These are phyloP conservation scores for Eutypa lata DNA, from an alignment of 2,329 filamentous ascomycete species.

Conservation along the genomic window DNA sequence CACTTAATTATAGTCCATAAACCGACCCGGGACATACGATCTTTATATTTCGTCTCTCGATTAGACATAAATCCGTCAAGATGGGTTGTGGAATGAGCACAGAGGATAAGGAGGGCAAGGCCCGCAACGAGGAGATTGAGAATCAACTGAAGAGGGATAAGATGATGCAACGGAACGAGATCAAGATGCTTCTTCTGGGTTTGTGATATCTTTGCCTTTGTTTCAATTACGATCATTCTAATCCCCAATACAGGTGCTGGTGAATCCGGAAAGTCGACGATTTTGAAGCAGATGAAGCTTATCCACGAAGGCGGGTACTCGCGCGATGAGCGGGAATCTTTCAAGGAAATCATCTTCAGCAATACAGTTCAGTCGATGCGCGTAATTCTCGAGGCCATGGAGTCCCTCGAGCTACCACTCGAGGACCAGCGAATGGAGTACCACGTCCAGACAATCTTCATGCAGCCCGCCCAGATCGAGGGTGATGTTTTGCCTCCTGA, in stretches of 20 bases:
- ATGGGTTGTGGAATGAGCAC: slow-evolving; percentile 99
- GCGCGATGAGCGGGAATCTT: slow-evolving; percentile 73
- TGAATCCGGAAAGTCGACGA: slow-evolving; percentile 95
- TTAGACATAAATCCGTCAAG: slow-evolving; percentile 48
- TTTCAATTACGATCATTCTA: slow-evolving; percentile 6
- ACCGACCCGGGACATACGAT: not conserved
- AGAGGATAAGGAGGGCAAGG: slow-evolving; percentile 99
- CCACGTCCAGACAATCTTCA: slow-evolving; percentile 97
- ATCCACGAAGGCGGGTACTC: slow-evolving; percentile 99
- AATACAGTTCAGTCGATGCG: slow-evolving; percentile 70
- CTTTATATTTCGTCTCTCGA: slow-evolving; percentile 8
- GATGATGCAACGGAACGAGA: slow-evolving; percentile 98
- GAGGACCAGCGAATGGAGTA: slow-evolving; percentile 93
- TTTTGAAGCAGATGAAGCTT: slow-evolving; percentile 97
- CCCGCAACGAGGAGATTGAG: slow-evolving; percentile 99
- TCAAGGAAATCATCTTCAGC: slow-evolving; percentile 70
- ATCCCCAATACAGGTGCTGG: slow-evolving; percentile 68
- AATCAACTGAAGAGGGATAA: slow-evolving; percentile 98
- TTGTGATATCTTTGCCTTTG: slow-evolving; percentile 36
- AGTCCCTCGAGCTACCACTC: slow-evolving; percentile 72
- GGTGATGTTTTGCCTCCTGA: slow-evolving; percentile 91
- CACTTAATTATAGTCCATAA: not conserved
- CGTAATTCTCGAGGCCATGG: slow-evolving; percentile 67
- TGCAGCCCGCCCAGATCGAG: slow-evolving; percentile 96
- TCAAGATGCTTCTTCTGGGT: slow-evolving; percentile 99